Conservation (phyloP, 208 protist genomes). For the Trypanosoma lewisi region DNA sequence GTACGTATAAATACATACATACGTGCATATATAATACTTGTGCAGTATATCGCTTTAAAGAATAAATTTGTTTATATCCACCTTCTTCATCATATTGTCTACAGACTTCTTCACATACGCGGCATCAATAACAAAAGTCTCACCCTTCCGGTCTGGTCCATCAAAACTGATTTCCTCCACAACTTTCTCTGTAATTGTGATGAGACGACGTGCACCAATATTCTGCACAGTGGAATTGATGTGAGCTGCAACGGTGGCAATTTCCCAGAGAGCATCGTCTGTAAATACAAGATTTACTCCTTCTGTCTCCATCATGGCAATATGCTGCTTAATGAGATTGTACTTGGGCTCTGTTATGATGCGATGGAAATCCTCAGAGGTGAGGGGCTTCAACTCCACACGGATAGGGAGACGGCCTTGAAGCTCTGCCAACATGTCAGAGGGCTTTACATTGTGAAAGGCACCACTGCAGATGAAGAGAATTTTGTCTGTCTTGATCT, state of each 20-base stretch:
- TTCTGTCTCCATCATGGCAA: conserved; percentile 95
- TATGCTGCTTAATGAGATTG: conserved; percentile 95
- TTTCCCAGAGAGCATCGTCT: conserved; percentile 93
- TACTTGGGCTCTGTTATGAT: conserved; percentile 98
- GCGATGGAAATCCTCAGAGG: conserved; percentile 94
- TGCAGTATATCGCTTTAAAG: conserved; percentile 34
- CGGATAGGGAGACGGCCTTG: conserved; percentile 97
- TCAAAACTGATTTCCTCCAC: conserved; percentile 96
- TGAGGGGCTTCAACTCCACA: conserved; percentile 97
- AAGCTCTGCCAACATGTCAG: conserved; percentile 94
- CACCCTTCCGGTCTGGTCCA: conserved; percentile 79
- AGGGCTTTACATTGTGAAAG: conserved; percentile 95
- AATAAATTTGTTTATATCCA: conserved; percentile 93
- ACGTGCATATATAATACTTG: background rate
- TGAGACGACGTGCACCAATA: conserved; percentile 96
- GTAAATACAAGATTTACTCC: conserved; percentile 94
- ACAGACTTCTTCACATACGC: conserved; percentile 90
- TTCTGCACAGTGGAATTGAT: conserved; percentile 97
- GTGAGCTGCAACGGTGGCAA: conserved; percentile 93
- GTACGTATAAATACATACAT: background rate
- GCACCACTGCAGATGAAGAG: conserved; percentile 98
- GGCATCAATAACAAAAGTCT: conserved; percentile 85
- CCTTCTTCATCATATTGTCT: conserved; percentile 89
- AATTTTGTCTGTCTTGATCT: conserved; percentile 97
- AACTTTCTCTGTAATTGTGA: conserved; percentile 97